A percentile compares a stretch with the other conserved stretches of the same genome.
phyloP scores from a whole-genome alignment of 768 basidiomycete genomes.

The Suillus fuscotomentosus region DNA sequence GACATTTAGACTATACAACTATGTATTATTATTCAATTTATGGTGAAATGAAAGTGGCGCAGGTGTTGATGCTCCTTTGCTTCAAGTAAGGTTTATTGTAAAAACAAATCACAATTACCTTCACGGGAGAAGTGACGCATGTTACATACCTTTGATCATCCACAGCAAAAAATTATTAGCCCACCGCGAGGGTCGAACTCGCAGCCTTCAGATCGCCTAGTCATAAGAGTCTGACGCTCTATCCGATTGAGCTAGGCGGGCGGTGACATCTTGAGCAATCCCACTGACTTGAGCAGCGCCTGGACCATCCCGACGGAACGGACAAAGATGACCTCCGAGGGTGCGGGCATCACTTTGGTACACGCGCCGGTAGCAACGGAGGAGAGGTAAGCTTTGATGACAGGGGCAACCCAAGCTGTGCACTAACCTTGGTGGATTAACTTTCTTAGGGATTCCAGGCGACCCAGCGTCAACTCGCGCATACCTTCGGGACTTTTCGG shows the following conservation, averaged over 20 bases:
- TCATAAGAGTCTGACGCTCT: constrained; percentile 65
- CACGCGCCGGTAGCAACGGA: background rate
- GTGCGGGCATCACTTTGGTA: background rate
- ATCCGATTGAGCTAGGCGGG: constrained; percentile 70
- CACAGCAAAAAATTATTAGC: constrained; percentile 35
- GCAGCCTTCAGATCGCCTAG: constrained; percentile 57
- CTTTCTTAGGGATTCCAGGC: background rate
- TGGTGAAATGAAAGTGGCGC: background rate
- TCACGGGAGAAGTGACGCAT: background rate
- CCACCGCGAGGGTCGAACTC: constrained; percentile 66
- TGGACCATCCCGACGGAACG: background rate
- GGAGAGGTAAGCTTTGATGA: background rate
- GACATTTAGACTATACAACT: background rate
- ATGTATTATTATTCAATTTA: background rate
- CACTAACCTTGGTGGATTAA: too few relatives aligned
- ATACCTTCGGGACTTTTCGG: background rate
- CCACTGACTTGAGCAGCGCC: too few relatives aligned
- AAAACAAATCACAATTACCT: background rate
- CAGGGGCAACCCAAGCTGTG: background rate
- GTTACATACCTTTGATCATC: background rate
- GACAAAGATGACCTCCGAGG: background rate
- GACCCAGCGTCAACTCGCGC: background rate
- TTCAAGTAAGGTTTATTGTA: background rate
- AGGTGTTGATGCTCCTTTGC: background rate
- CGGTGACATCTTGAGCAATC: constrained; percentile 12